These are phyloP conservation scores for Boletus vermiculosoides DNA, from an alignment of 768 basidiomycete genomes.

Conservation along the genomic window DNA sequence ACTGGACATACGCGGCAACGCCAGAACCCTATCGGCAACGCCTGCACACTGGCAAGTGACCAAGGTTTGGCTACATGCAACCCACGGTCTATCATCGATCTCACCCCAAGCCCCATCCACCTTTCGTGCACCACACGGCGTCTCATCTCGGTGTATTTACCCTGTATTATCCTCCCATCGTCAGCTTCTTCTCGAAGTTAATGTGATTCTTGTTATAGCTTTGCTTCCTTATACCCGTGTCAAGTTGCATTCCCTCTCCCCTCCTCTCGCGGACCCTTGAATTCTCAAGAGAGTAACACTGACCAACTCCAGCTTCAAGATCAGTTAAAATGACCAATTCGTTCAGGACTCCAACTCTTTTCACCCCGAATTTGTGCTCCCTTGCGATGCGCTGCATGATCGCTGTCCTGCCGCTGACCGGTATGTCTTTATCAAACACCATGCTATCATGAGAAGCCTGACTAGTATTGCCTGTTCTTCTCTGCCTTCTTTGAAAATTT, in stretches of 20 bases:
- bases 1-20: not conserved
- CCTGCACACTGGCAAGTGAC: not conserved
- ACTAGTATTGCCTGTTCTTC: no score
- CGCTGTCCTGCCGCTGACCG: no score
- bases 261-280: not conserved
- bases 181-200: not conserved
- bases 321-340: no score
- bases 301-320: not conserved
- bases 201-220: not conserved
- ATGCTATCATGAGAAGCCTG: no score
- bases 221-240: not conserved
- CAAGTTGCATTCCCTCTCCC: not conserved
- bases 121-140: not conserved
- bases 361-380: no score
- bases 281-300: not conserved
- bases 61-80: not conserved
- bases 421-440: no score
- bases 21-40: not conserved
- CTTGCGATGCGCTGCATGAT: no score
- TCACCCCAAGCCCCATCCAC: not conserved
- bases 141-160: not conserved
- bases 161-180: not conserved
- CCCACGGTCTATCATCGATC: not conserved
- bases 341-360: no score
- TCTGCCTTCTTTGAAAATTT: no score